A percentile compares a stretch with the other conserved stretches of the same genome.
phyloP scores from a whole-genome alignment of 2,329 filamentous ascomycete genomes.

The Pseudogymnoascus sp. region DNA sequence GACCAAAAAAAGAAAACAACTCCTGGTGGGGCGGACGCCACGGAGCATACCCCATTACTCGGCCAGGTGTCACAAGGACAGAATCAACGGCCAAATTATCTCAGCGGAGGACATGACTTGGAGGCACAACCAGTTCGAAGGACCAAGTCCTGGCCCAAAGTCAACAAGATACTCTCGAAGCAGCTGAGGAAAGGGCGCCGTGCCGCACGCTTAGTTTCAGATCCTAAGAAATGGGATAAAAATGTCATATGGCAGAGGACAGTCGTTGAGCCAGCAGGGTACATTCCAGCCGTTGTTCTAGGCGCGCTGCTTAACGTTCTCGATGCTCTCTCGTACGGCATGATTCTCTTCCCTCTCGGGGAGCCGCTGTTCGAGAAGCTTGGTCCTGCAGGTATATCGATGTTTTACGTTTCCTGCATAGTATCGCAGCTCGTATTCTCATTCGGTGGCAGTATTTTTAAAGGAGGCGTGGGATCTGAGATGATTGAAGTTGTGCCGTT shows the following conservation, averaged over 20 bases:
- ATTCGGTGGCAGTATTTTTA: constrained; percentile 74
- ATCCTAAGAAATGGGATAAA: constrained; percentile 66
- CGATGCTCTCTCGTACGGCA: constrained; percentile 90
- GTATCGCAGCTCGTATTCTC: constrained; percentile 89
- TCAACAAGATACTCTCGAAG: constrained; percentile 19
- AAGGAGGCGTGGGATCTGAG: constrained; percentile 86
- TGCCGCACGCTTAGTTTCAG: constrained; percentile 32
- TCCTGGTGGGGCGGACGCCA: constrained; percentile 9
- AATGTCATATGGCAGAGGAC: constrained; percentile 55
- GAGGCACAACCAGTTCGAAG: constrained; percentile 21
- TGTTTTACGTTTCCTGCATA: constrained; percentile 98
- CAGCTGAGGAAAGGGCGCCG: constrained; percentile 18
- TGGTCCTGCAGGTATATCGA: constrained; percentile 89
- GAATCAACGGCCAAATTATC: constrained; percentile 23
- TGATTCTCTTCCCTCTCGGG: constrained; percentile 91
- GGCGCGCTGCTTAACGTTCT: constrained; percentile 86
- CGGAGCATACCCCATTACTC: constrained; percentile 26
- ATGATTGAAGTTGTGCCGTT: constrained; percentile 98
- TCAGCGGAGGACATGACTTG: constrained; percentile 24
- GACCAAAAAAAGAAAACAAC: neutral
- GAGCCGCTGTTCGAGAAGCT: constrained; percentile 77
- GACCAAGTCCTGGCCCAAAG: constrained; percentile 22
- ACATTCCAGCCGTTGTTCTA: constrained; percentile 78
- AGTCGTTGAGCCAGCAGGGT: constrained; percentile 59
- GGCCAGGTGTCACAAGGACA: constrained; percentile 14